Evolutionary conservation across 768 basidiomycete genomes (phyloP).

Genomic region (Agaricus sinodeliciosus): DNA sequence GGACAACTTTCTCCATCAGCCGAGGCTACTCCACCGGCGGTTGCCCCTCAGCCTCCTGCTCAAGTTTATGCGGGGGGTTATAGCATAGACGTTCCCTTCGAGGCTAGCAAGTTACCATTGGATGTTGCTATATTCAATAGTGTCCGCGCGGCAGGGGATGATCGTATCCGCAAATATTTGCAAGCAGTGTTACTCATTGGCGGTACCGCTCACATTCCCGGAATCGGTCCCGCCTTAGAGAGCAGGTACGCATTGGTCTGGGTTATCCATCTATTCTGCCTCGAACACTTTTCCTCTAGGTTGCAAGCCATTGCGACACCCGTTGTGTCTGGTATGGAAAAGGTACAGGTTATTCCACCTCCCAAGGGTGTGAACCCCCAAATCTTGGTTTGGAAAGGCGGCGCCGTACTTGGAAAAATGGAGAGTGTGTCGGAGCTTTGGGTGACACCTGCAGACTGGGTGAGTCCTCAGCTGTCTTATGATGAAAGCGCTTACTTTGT

Average conservation of each 20-base stretch:
- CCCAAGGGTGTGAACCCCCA: slow-evolving; percentile 90
- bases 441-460: slow-evolving; percentile 86
- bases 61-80: slow-evolving; percentile 34
- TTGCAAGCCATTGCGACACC: slow-evolving; percentile 82
- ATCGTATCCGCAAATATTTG: slow-evolving; percentile 84
- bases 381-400: slow-evolving; percentile 93
- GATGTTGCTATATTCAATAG: slow-evolving; percentile 94
- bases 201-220: slow-evolving; percentile 73
- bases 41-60: slow-evolving; percentile 17
- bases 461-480: slow-evolving; percentile 24
- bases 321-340: slow-evolving; percentile 77
- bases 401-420: slow-evolving; percentile 85
- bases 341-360: slow-evolving; percentile 88
- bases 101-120: slow-evolving; percentile 85
- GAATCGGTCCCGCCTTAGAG: slow-evolving; percentile 80
- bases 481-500: not conserved
- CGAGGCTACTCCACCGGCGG: slow-evolving; percentile 14
- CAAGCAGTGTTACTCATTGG: slow-evolving; percentile 86
- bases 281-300: slow-evolving; percentile 26
- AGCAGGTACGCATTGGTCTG: slow-evolving; percentile 55
- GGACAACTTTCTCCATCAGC: slow-evolving; percentile 11
- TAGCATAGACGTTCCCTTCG: slow-evolving; percentile 72
- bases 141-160: slow-evolving; percentile 81
- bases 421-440: slow-evolving; percentile 87
- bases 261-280: not conserved